Base-by-base conservation (phyloP, 768 basidiomycete genomes). In the Scleroderma citrinum region DNA sequence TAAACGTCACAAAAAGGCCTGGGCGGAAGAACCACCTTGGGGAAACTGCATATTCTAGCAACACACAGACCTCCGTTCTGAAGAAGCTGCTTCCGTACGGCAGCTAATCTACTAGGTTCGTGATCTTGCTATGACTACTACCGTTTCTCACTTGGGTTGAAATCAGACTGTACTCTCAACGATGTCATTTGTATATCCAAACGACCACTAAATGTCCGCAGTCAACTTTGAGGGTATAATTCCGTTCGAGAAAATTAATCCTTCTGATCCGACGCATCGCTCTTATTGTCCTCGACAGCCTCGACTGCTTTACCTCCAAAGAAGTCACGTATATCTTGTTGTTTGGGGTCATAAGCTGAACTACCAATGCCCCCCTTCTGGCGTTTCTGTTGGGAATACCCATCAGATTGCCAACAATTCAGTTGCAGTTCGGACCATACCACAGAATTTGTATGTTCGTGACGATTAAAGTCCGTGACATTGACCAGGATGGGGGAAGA, bases 281-380 rank as follows among this genome's bases (percentile, higher is more conserved):
- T 67, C 48, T 62, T 57, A 38, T 50, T 52, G 10, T 56, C 41
- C 24, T 56, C 48, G 5, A 42, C 42, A 17, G 36, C 50, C 30
- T 56, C 59, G 7, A 45, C 38, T 3, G 48, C 34, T 26, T 55
- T 48, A 16, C 76, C 73, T 34, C 76, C 74, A 56, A 92, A 87
- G 71, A 90, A 92, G 3, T 76, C 73, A 19, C 86, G 76, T 40
- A 93, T 85, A 59, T 85, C 81, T 53, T 77, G 73, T 62, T 94
- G 90, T 50, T 78, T 79, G 26, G 82, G 80, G 59, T 93, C 90
- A 59, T 84, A 76, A 1, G 83, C 77, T 12, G 76, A 62, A 41
- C 79, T 82, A 6, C 87, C 83, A 40, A 89, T 83, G 1, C 91
- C 88, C 3, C 87, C 87, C 51, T 75, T 78, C 63, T 92, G 89